These are phyloP conservation scores for Beta lomatogona DNA, from an alignment of 179 eudicot species.

Conservation along the genomic window DNA sequence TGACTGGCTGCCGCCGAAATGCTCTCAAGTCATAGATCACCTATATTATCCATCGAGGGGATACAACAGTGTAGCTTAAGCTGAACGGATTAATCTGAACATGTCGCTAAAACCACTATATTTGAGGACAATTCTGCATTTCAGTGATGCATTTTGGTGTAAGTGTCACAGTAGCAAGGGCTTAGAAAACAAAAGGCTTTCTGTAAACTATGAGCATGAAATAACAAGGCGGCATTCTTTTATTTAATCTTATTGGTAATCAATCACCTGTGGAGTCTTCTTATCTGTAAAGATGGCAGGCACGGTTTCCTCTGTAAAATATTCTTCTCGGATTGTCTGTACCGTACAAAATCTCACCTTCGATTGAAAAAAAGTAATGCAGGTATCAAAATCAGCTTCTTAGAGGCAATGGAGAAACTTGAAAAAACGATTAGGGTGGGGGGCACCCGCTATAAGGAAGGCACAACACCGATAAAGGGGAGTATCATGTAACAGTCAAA, in stretches of 20 bases:
- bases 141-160: not conserved
- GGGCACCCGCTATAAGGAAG: no score
- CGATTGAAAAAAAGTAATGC: conserved; percentile 9
- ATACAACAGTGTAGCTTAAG: not conserved
- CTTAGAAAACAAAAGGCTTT: not conserved
- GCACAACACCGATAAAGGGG: not conserved
- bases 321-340: conserved; percentile 66
- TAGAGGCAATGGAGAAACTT: not conserved
- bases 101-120: not conserved
- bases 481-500: not conserved
- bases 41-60: not conserved
- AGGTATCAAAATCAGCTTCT: conserved; percentile 9
- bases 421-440: no score
- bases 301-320: conserved; percentile 68
- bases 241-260: not conserved
- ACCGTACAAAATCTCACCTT: conserved; percentile 87
- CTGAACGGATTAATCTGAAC: not conserved
- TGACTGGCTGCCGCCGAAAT: not conserved
- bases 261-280: conserved; percentile 15
- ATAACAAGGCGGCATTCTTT: no score
- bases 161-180: no score
- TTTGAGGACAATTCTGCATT: conserved; percentile 10
- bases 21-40: not conserved
- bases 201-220: not conserved
- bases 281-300: conserved; percentile 66